Conservation (phyloP, 1,284 basidiomycete species). For the Rhodofomes roseus region DNA sequence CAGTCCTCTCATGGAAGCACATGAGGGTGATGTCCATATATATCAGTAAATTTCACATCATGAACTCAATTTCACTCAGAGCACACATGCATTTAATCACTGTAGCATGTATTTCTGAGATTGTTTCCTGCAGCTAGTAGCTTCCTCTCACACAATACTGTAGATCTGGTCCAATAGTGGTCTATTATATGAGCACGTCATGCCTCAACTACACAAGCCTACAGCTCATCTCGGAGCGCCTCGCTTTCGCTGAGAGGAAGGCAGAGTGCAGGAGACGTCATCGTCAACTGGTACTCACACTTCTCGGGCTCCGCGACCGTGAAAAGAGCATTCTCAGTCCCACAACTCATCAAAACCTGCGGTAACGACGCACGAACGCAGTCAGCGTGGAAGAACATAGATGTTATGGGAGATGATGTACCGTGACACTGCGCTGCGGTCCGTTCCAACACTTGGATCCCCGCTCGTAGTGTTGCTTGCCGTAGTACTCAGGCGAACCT, state of each 20-base stretch:
- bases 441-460: constrained; percentile 98
- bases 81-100: too few species aligned
- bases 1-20: too few species aligned
- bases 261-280: constrained; percentile 88
- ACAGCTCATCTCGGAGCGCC: constrained; percentile 44
- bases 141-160: too few species aligned
- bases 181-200: not conserved
- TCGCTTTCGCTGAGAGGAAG: constrained; percentile 51
- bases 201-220: not conserved
- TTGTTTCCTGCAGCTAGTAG: too few species aligned
- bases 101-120: too few species aligned
- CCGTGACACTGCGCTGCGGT: constrained; percentile 79
- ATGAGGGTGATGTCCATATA: too few species aligned
- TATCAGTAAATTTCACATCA: too few species aligned
- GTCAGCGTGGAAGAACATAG: not conserved
- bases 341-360: constrained; percentile 82
- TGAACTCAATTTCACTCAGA: too few species aligned
- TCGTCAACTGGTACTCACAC: constrained; percentile 92
- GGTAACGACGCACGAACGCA: not conserved
- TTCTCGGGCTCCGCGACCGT: constrained; percentile 92
- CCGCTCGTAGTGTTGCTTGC: constrained; percentile 76
- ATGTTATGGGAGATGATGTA: constrained; percentile 35
- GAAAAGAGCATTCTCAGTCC: constrained; percentile 80
- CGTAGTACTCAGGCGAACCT: constrained; percentile 74
- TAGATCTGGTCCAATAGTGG: not conserved